Evolutionary conservation across 2,329 filamentous ascomycete species (phyloP).

Genomic region (Trematosphaeria pertusa): DNA sequence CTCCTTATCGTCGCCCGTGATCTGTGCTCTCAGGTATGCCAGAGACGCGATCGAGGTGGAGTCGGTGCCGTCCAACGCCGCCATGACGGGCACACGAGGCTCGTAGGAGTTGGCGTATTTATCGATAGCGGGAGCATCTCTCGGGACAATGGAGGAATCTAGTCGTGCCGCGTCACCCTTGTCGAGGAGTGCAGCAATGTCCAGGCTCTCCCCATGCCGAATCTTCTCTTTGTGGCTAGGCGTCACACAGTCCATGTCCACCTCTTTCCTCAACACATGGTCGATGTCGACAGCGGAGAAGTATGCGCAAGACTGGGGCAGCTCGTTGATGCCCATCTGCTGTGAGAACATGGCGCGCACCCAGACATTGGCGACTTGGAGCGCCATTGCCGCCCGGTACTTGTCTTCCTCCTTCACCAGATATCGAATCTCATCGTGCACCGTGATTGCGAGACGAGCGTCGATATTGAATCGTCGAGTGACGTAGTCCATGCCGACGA

Average conservation of each 20-base stretch:
- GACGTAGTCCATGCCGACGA: conserved; percentile 94
- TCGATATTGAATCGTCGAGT: conserved; percentile 83
- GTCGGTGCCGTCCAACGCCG: conserved; percentile 60
- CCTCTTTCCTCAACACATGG: conserved; percentile 94
- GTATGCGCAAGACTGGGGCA: conserved; percentile 93
- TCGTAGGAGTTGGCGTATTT: conserved; percentile 73
- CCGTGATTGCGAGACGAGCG: conserved; percentile 87
- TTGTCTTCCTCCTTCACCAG: conserved; percentile 84
- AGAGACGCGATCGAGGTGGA: conserved; percentile 51
- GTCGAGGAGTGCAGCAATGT: conserved; percentile 78
- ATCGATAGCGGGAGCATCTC: conserved; percentile 65
- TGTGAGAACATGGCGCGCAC: conserved; percentile 97
- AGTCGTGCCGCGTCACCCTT: conserved; percentile 74
- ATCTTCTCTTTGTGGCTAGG: conserved; percentile 83
- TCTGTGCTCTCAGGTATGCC: conserved; percentile 83
- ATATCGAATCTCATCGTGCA: conserved; percentile 97
- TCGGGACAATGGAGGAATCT: conserved; percentile 68
- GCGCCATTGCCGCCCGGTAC: conserved; percentile 87
- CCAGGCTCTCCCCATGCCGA: conserved; percentile 82
- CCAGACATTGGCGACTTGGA: conserved; percentile 95
- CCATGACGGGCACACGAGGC: conserved; percentile 80
- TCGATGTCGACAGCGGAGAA: conserved; percentile 97
- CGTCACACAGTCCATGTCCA: conserved; percentile 96
- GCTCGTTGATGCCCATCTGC: conserved; percentile 93
- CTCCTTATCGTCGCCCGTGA: conserved; percentile 75